Evolutionary conservation across 768 basidiomycete species (phyloP).

Genomic region (button mushroom (Agaricus bisporus)): DNA sequence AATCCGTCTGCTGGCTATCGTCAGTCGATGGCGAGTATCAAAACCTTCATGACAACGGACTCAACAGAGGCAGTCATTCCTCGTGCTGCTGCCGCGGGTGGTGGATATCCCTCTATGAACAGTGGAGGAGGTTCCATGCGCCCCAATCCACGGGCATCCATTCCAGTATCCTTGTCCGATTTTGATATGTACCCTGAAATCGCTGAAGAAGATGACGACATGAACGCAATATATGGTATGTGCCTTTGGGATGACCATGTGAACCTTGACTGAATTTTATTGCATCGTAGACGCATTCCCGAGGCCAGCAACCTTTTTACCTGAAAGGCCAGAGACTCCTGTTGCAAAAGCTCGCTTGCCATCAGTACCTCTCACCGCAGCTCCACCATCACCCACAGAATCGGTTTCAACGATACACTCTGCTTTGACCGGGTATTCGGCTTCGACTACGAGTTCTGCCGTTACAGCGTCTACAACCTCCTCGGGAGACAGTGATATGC

Average conservation of each 20-base stretch:
- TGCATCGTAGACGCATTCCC: slow-evolving; percentile 34
- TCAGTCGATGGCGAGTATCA: slow-evolving; percentile 46
- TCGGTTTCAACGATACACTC: slow-evolving; percentile 23
- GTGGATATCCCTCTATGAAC: background rate
- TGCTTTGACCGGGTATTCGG: slow-evolving; percentile 17
- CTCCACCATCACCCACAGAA: slow-evolving; percentile 28
- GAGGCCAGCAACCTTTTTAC: slow-evolving; percentile 30
- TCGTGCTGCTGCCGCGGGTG: slow-evolving; percentile 15
- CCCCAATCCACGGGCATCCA: slow-evolving; percentile 24
- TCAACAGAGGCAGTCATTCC: slow-evolving; percentile 57
- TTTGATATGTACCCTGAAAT: slow-evolving; percentile 33
- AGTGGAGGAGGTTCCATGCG: background rate
- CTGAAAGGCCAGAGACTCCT: slow-evolving; percentile 28
- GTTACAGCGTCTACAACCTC: slow-evolving; percentile 24
- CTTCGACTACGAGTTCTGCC: slow-evolving; percentile 12
- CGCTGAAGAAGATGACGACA: slow-evolving; percentile 28
- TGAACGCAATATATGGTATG: slow-evolving; percentile 29
- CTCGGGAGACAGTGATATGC: slow-evolving; percentile 16
- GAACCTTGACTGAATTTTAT: background rate
- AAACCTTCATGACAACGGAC: slow-evolving; percentile 49
- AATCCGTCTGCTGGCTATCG: slow-evolving; percentile 29
- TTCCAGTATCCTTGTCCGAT: slow-evolving; percentile 32
- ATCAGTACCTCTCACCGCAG: slow-evolving; percentile 20
- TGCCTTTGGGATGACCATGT: slow-evolving; percentile 6
- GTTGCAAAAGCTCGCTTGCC: slow-evolving; percentile 1